Percentiles rank a stretch among this genome's conserved stretches.
Conservation (phyloP, 1,284 basidiomycete species). For the Cryptococcus sp. region DNA sequence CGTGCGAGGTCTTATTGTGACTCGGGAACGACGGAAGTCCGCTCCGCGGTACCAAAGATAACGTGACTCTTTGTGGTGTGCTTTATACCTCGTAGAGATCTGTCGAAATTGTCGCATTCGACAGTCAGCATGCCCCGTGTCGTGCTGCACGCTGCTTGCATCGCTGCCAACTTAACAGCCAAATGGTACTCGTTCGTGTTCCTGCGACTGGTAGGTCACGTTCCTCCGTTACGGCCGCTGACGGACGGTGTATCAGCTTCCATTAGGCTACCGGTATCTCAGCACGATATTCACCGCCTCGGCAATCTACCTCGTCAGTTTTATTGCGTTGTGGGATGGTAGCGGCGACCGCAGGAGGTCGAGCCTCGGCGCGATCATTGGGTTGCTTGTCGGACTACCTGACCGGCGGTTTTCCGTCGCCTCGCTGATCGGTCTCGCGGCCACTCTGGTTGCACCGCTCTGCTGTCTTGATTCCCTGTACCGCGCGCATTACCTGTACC, state of each 20-base stretch:
- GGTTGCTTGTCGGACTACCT: background rate
- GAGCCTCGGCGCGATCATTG: background rate
- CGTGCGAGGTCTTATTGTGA: too few relatives aligned
- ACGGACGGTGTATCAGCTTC: constrained; percentile 3
- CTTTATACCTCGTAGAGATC: too few relatives aligned
- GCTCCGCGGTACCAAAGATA: too few relatives aligned
- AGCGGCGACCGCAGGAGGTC: background rate
- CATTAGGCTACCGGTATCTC: constrained; percentile 7
- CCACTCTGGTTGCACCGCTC: constrained; percentile 4
- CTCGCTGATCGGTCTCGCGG: background rate
- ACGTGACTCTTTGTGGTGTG: too few relatives aligned
- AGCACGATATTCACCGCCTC: constrained; percentile 5
- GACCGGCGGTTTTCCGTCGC: background rate
- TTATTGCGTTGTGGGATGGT: background rate
- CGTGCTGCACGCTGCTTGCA: background rate
- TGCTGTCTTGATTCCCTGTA: constrained; percentile 9
- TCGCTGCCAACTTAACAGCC: constrained; percentile 1
- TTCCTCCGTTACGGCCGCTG: background rate
- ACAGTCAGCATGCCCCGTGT: too few relatives aligned
- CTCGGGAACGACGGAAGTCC: too few relatives aligned
- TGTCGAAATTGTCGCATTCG: too few relatives aligned
- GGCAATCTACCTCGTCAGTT: constrained; percentile 5
- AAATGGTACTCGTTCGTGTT: constrained; percentile 15
- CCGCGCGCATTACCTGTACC: constrained; percentile 4
- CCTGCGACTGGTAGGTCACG: constrained; percentile 9